Base-by-base conservation (phyloP, 805 yeast genomes). In the Starmerella powellii region DNA sequence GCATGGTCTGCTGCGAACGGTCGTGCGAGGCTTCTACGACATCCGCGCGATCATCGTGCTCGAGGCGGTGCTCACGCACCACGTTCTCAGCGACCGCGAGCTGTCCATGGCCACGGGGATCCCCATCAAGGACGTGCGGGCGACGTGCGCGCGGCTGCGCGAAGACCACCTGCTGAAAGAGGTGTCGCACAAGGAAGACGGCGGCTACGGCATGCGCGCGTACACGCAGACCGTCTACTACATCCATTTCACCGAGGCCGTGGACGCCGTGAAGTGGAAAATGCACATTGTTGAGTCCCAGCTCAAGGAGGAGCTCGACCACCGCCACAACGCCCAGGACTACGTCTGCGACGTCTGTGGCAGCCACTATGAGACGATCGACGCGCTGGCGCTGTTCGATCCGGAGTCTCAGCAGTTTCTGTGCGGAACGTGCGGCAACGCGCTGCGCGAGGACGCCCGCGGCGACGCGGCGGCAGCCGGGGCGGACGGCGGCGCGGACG, bases 221-320 rank as follows among this genome's bases (percentile, higher is more conserved):
- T 76, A 78, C 36, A 72, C 78, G 20, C 72, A 87, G 53, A 80
- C 88, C 2, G 85, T 85, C 55, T 91, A 80, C 63, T 91, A 74
- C 60, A 78, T 88, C 41, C 95, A 85, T 57, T 76, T 74, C 58
- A 84, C 95, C 2, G 94, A 86, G 60, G 94, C 97, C 0, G 83
- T 91, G 31, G 98, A 91, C 63, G 76, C 95, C 3, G 76, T 91
- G 58, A 91, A 91, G 62, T 91, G 97, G 97, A 86, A 87, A 57
- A 82, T 88, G 45, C 95, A 88, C 59, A 74, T 82, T 36, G 71
- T 91, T 21, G 96, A 84, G 12, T 79, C 78, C 52, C 60, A 70
- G 41, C 68, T 87, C 42, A 84, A 84, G 56, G 83, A 80, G 49
- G 94, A 86, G 55, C 72, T 88, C 63, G 78, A 84, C 39, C 81